phyloP scores from a whole-genome alignment of 179 eudicot genomes.

The Heliamphora pulchella region DNA sequence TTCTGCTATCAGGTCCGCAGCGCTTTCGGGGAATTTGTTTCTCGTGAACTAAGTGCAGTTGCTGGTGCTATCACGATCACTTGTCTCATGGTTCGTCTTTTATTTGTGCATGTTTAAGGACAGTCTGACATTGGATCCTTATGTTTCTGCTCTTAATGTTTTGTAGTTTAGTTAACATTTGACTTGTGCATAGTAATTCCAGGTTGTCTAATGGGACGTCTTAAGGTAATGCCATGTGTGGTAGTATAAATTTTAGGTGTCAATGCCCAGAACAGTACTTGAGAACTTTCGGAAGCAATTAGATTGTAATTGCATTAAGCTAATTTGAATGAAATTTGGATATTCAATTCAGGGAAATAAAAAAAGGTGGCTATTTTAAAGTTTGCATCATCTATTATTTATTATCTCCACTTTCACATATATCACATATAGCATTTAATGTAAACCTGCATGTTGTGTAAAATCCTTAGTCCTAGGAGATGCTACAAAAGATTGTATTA shows the following conservation, averaged over 20 bases:
- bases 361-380: neutral
- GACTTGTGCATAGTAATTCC: neutral
- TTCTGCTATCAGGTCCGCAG: constrained; percentile 50
- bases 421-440: neutral
- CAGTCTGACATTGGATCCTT: neutral
- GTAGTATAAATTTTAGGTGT: neutral
- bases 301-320: neutral
- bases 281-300: neutral
- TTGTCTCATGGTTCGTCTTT: constrained; percentile 69
- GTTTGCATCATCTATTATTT: no score
- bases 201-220: neutral
- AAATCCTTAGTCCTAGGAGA: neutral
- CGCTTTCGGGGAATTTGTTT: constrained; percentile 49
- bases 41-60: constrained; percentile 70
- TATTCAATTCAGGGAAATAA: neutral
- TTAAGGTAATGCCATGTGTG: neutral
- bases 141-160: constrained; percentile 4
- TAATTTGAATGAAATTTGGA: neutral
- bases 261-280: neutral
- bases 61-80: constrained; percentile 91
- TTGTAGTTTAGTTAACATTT: neutral
- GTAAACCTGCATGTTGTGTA: neutral
- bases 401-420: no score
- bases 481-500: neutral
- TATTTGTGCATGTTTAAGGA: neutral